Base-by-base conservation (phyloP, 2,329 filamentous ascomycete species). In the Aspergillus sp. region DNA sequence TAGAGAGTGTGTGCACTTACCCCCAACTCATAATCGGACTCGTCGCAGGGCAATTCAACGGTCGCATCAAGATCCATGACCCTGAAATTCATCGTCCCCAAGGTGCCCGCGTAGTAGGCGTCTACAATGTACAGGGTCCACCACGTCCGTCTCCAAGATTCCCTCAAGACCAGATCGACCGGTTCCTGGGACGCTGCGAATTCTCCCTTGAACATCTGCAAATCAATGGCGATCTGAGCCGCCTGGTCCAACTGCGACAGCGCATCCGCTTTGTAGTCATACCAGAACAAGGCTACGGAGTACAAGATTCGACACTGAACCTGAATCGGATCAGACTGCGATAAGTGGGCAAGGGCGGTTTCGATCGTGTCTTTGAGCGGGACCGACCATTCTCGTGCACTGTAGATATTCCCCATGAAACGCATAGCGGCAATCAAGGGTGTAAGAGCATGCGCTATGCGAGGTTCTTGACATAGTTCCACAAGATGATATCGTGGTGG, bases 61-160 rank as follows among this genome's bases (percentile, higher is more conserved):
- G 69, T 72, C 2, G 59, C 55, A 12, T 69, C 60, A 19, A 75
- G 60, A 8, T 70, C 60, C 32, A 63, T 30, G 12, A 68, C 55
- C 10, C 52, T 55, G 28, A 72, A 69, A 3, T 64, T 68, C 67
- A 64, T 69, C 2, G 69, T 70, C 7, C 67, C 68, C n/a, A 68
- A 58, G 30, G 66, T 88, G 4, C 90, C 91, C 2, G 91, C 89
- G 64, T 93, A 85, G 82, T 93, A 89, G 55, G 88, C 90, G 70
- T 95, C 91, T 9, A 90, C 84, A 13, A 90, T 84, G 71, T 88
- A 93, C 23, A 76, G 39, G 63, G 67, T 67, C 74, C 74, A 76
- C 73, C 74, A 76, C 7, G 74, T 76, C 15, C 74, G 65, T 51
- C 74, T 69, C 74, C 90, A 92, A 72, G 66, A 67, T 64, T 76